Base-by-base conservation (phyloP, 2,329 filamentous ascomycete genomes). In the Aspergillus chevalieri region DNA sequence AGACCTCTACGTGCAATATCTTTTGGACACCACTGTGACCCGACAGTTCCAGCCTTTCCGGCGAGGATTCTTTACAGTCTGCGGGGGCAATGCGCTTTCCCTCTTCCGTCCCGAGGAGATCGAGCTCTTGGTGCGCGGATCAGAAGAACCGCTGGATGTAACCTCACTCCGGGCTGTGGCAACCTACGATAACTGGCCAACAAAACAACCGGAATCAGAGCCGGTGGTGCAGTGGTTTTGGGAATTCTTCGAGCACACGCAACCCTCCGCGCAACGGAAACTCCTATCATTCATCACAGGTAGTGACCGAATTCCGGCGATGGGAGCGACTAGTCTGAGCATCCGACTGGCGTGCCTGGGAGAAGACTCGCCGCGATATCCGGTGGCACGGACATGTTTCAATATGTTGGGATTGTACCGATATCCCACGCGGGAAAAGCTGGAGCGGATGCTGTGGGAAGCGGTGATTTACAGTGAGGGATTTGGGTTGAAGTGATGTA, bases 31-130 rank as follows among this genome's bases (percentile, higher is more conserved):
- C 6, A 80, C 87, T 1, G 86, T 95, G 1, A 74, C 81, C 36
- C 80, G 88, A 38, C 90, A 95, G 63, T 96, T 94, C 56, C 89
- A 95, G 64, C 90, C 91, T 0, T 96, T 96, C 76, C 93, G 93
- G 65, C 82, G 90, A 48, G 91, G 91, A 1, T 96, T 96, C 69
- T 96, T 89, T 66, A 94, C 87, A 0, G 89, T 95, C 24, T 95
- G 89, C 64, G 87, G 86, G 33, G 89, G 90, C 33, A 95, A 93
- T 64, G 90, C 91, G 0, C 76, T 95, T 33, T 89, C 86, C 1
- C 78, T 96, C 2, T 95, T 95, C 68, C 82, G 88, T 14, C 86
- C 91, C 0, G 90, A 95, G 65, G 91, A 96, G 66, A 94, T 96
- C 53, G 91, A 95, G 65, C 79, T 95, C 3, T 78, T 95, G 1